These are phyloP conservation scores for Penicillium thymicola DNA, from an alignment of 2,329 filamentous ascomycete species.

Conservation along the genomic window DNA sequence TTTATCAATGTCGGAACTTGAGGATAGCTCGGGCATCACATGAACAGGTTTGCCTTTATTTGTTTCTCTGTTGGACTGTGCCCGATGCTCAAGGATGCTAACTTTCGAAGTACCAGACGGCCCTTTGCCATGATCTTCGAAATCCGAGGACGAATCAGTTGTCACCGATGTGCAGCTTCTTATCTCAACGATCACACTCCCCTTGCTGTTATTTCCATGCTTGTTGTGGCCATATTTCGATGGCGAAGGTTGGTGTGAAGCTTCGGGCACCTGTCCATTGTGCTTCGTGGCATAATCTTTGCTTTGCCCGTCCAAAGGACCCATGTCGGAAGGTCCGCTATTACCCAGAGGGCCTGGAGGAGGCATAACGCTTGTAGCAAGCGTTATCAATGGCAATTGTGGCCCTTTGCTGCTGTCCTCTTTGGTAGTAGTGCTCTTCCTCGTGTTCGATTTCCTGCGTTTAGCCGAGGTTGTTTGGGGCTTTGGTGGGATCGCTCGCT, in stretches of 20 bases:
- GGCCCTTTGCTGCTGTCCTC: background rate
- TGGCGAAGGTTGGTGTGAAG: background rate
- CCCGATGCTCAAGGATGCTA: constrained; percentile 4
- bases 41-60: background rate
- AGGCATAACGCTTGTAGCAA: background rate
- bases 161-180: constrained; percentile 8
- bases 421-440: background rate
- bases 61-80: background rate
- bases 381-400: constrained; percentile 10
- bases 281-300: background rate
- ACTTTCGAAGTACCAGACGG: constrained; percentile 1
- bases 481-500: constrained; percentile 7
- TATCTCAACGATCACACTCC: constrained; percentile 6
- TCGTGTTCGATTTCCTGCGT: constrained; percentile 8
- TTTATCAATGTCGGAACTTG: background rate
- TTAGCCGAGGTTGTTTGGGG: constrained; percentile 4
- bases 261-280: background rate
- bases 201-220: background rate
- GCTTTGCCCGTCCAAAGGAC: background rate
- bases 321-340: background rate
- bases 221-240: background rate
- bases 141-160: background rate
- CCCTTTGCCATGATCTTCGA: background rate
- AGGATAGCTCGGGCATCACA: background rate
- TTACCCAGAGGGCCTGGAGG: background rate